These are phyloP conservation scores for Yamadazyma akitaensis DNA, from an alignment of 805 yeast species.

Conservation along the genomic window DNA sequence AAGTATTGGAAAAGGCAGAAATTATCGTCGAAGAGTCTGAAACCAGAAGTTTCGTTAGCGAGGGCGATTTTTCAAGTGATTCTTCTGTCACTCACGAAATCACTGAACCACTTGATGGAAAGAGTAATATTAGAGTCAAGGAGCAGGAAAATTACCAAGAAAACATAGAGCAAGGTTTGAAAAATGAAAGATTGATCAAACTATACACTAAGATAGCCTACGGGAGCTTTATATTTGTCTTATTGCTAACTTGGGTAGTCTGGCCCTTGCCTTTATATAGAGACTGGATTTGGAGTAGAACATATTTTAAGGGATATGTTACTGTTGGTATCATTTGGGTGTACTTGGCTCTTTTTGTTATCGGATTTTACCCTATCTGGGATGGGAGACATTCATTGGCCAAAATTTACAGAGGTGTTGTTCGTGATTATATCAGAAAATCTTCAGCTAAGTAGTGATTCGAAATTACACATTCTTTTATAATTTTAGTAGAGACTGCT, in stretches of 20 bases:
- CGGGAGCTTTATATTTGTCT: constrained; percentile 21
- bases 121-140: neutral
- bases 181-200: constrained; percentile 9
- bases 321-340: constrained; percentile 39
- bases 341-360: constrained; percentile 29
- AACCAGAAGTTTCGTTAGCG: neutral
- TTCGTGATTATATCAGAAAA: neutral
- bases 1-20: constrained; percentile 19
- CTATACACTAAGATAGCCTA: constrained; percentile 24
- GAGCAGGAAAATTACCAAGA: neutral
- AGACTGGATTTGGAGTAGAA: constrained; percentile 36
- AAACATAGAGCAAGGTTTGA: neutral
- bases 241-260: constrained; percentile 35
- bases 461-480: too few relatives aligned
- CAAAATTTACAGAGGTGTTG: neutral
- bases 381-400: constrained; percentile 31
- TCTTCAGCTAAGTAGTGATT: neutral
- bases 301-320: constrained; percentile 37
- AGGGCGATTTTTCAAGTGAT: neutral
- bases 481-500: too few relatives aligned
- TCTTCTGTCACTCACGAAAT: neutral
- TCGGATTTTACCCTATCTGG: constrained; percentile 32
- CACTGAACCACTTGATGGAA: neutral
- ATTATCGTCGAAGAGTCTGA: constrained; percentile 15
- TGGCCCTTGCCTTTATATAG: constrained; percentile 44